Evolutionary conservation across 1,284 basidiomycete genomes (phyloP).

Genomic region (Leccinum cinnamomeum): DNA sequence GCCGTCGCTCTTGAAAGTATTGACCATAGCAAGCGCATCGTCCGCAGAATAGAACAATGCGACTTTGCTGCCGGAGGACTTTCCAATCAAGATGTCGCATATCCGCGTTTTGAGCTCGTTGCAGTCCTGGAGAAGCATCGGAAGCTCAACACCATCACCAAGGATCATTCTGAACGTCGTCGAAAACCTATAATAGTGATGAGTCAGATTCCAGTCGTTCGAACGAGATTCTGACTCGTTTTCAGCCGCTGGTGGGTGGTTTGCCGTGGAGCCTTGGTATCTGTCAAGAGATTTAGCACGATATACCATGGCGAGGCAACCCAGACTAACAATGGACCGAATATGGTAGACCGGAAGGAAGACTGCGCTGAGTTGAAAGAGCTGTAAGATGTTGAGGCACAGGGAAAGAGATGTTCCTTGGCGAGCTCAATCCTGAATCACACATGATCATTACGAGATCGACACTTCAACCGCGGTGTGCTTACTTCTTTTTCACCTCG

Average conservation of each 20-base stretch:
- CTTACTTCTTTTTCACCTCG: constrained; percentile 29
- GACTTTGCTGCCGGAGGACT: constrained; percentile 42
- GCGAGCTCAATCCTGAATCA: constrained; percentile 40
- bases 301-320: neutral
- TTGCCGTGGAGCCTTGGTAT: constrained; percentile 26
- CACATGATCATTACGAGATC: constrained; percentile 7
- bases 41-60: constrained; percentile 54
- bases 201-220: constrained; percentile 3
- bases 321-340: constrained; percentile 53
- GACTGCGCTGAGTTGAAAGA: constrained; percentile 22
- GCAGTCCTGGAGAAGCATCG: constrained; percentile 42
- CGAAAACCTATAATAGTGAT: constrained; percentile 17
- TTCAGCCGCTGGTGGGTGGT: constrained; percentile 1
- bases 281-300: constrained; percentile 23
- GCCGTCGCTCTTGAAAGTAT: constrained; percentile 50
- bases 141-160: constrained; percentile 32
- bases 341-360: constrained; percentile 47
- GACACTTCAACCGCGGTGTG: neutral
- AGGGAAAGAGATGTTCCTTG: constrained; percentile 48
- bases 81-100: constrained; percentile 38
- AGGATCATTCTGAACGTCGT: constrained; percentile 35
- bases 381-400: constrained; percentile 23
- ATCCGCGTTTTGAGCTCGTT: constrained; percentile 31
- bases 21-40: constrained; percentile 46
- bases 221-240: constrained; percentile 25